Conservation (phyloP, 805 yeast species). For the Hagleromyces aurorensis region DNA sequence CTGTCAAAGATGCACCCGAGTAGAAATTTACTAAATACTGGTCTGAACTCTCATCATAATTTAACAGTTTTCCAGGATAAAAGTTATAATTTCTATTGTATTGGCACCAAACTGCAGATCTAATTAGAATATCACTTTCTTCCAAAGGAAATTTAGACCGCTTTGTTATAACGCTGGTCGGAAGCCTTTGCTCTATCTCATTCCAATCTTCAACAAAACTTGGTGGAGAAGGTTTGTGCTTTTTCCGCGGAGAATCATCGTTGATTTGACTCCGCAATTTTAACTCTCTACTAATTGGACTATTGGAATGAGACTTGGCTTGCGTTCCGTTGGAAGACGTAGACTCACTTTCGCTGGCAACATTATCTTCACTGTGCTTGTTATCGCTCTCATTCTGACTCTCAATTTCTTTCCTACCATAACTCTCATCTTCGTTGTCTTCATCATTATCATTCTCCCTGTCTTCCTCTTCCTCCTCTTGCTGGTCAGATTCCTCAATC, state of each 20-base stretch:
- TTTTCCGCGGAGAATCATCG: no score
- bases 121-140: constrained; percentile 26
- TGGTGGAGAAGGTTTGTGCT: no score
- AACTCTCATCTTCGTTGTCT: constrained; percentile 1
- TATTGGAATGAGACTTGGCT: no score
- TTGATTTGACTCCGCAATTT: no score
- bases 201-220: background rate
- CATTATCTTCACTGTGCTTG: no score
- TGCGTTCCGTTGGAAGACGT: no score
- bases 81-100: constrained; percentile 36
- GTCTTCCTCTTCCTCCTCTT: constrained; percentile 1
- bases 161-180: constrained; percentile 3
- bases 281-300: no score
- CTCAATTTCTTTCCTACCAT: constrained; percentile 1
- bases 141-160: constrained; percentile 19
- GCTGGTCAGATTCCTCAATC: constrained; percentile 15
- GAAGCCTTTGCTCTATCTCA: constrained; percentile 2
- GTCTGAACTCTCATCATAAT: constrained; percentile 14
- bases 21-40: constrained; percentile 18
- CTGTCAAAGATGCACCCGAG: constrained; percentile 12
- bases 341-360: background rate
- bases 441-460: constrained; percentile 1
- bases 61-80: constrained; percentile 42
- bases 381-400: constrained; percentile 8
- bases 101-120: constrained; percentile 46